Evolutionary conservation across 257 asterid genomes (phyloP), one percentile per base, ranked within the genome.

Genomic region (Asclepias syriaca): DNA sequence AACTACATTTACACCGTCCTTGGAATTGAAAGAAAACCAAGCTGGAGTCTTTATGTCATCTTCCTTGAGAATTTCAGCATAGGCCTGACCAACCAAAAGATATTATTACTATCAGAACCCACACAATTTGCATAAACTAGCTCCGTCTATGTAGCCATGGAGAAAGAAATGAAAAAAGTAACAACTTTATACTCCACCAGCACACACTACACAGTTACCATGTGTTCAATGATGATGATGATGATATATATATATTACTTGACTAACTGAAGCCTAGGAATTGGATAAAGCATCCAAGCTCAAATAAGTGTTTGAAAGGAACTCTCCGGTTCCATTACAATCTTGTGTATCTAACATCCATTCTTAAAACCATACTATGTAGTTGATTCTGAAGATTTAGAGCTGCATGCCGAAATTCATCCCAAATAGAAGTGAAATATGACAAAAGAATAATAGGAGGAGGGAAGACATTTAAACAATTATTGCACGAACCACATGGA

Each of bases 1-100:
- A 1, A 66, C 95, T 5, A 81, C 97, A 66, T 86, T 83, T 56
- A 43, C 66, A 6, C 87, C 96, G 8, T 92, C 98, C 72, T 84
- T 85, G 53, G 86, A 88, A 60, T 83, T 75, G 81, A 92, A 92
- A 27, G 98, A 85, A 75, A 92, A 81, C 97, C 96, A 92, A 21
- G 90, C 88, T 1, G 95, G 93, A 74, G 87, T 72, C 32, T 66
- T 77, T 16, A 87, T 68, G 50, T 55, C 60, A 73, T 84, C 89
- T 74, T 92, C 97, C 79, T 83, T 84, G 1, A 92, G 96, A 78
- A 90, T 85, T 83, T 92, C 95, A 7, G 84, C 87, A 75, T 75
- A 90, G 3, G 97, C 97, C 96, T 88, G 63, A 6, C 46, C 24
- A 37, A 27, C 9, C 19, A 43, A 3, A 69, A 45, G 70, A 83